These are phyloP conservation scores for Halophytophthora polymorphica DNA, from an alignment of 352 stramenopile species.

Conservation along the genomic window DNA sequence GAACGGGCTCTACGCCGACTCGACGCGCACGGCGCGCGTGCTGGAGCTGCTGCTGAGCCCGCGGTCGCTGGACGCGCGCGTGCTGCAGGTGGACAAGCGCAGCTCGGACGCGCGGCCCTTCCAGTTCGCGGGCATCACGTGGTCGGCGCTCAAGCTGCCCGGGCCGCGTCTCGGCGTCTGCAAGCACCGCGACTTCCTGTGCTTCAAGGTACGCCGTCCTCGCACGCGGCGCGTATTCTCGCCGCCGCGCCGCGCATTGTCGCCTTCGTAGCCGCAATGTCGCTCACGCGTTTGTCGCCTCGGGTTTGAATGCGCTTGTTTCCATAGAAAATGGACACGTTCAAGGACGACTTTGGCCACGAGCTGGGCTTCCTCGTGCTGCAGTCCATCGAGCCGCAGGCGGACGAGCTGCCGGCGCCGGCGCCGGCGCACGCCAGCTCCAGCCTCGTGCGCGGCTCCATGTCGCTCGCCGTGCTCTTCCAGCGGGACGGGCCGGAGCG, in stretches of 20 bases:
- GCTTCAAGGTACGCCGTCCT: constrained; percentile 45
- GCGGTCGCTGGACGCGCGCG: constrained; percentile 47
- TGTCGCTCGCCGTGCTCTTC: constrained; percentile 67
- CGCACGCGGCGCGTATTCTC: not conserved
- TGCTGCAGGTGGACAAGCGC: constrained; percentile 69
- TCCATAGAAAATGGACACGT: constrained; percentile 56
- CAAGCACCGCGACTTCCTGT: constrained; percentile 67
- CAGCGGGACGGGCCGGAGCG: constrained; percentile 53
- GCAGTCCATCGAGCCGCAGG: constrained; percentile 58
- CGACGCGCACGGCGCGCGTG: constrained; percentile 59
- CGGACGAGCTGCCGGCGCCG: constrained; percentile 21
- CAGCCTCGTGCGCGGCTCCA: constrained; percentile 56
- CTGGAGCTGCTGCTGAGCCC: constrained; percentile 59
- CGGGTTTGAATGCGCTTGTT: constrained; percentile 1
- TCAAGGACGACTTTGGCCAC: constrained; percentile 56
- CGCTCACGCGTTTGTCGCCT: too few relatives aligned
- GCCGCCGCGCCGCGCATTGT: not conserved
- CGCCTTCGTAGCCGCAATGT: too few relatives aligned
- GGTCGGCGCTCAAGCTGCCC: constrained; percentile 57
- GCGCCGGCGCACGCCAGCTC: constrained; percentile 4
- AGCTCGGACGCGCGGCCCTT: constrained; percentile 54
- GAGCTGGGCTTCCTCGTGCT: constrained; percentile 69
- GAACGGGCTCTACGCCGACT: constrained; percentile 77
- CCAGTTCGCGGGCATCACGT: constrained; percentile 74
- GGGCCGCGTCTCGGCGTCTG: constrained; percentile 52